Evolutionary conservation across 2,329 filamentous ascomycete genomes (phyloP).

Genomic region (Botrytis squamosa): DNA sequence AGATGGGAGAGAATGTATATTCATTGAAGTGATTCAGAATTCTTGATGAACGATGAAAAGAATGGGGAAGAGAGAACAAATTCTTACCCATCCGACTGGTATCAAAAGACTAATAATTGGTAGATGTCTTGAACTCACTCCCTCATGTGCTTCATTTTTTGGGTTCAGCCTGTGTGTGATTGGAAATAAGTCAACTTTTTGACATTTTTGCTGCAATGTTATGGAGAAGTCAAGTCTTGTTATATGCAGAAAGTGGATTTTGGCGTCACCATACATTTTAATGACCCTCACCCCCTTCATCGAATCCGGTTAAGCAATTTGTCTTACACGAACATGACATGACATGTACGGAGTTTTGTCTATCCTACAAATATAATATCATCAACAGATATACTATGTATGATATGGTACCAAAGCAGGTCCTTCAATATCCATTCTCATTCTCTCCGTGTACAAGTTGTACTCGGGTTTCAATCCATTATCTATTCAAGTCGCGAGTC

Average conservation of each 20-base stretch:
- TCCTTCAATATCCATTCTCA: background rate
- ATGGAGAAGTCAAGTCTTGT: background rate
- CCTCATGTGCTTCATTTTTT: background rate
- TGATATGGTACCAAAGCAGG: background rate
- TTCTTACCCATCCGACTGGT: background rate
- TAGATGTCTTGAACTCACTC: background rate
- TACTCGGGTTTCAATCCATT: background rate
- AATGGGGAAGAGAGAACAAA: background rate
- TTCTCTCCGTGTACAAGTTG: background rate
- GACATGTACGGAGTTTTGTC: background rate
- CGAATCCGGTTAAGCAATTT: background rate
- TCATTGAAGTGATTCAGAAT: background rate
- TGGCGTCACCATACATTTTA: slow-evolving; percentile 4
- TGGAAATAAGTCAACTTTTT: background rate
- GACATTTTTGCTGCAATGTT: background rate
- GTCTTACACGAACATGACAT: background rate
- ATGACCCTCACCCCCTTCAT: slow-evolving; percentile 9
- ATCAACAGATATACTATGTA: background rate
- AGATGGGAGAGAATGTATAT: background rate
- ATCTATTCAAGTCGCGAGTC: background rate
- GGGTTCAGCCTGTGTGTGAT: background rate
- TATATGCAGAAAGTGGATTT: background rate
- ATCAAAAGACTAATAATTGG: background rate
- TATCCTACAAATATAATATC: background rate
- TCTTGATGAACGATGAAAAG: background rate